Percentiles rank a stretch among this genome's conserved stretches.
These are phyloP conservation scores for Tremella yokohamensis DNA, from an alignment of 768 basidiomycete species.

Conservation along the genomic window DNA sequence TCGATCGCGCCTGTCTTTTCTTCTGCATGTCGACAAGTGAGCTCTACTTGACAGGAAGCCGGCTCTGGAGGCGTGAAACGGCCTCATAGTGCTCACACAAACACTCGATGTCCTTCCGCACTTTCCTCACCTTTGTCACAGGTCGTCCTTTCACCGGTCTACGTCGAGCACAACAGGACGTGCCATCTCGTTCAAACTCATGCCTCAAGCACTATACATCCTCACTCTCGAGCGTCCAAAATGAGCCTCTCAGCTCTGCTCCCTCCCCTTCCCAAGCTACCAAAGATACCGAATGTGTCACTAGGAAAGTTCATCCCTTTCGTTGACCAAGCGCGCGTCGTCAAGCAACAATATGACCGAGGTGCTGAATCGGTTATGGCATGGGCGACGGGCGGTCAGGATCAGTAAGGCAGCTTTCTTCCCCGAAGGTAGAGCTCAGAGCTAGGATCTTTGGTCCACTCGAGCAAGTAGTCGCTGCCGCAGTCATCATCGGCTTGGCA, in stretches of 20 bases:
- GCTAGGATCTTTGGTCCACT: conserved; percentile 38
- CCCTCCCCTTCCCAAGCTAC: neutral
- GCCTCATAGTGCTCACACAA: too few relatives aligned
- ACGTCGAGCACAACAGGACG: too few relatives aligned
- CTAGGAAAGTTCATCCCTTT: neutral
- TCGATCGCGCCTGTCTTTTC: too few relatives aligned
- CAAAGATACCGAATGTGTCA: neutral
- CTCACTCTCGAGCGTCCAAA: too few relatives aligned
- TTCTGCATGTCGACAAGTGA: too few relatives aligned
- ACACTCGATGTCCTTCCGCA: too few relatives aligned
- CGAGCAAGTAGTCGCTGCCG: conserved; percentile 30
- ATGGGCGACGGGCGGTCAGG: neutral
- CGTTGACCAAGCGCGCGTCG: neutral
- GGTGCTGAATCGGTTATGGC: neutral
- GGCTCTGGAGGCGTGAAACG: too few relatives aligned
- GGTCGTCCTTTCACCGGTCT: too few relatives aligned
- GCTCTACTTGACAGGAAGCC: too few relatives aligned
- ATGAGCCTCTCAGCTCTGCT: neutral
- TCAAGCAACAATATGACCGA: neutral
- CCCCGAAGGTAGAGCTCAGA: neutral
- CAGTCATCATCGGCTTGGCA: conserved; percentile 32
- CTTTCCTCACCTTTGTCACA: too few relatives aligned
- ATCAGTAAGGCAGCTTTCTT: neutral
- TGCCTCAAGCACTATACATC: too few relatives aligned
- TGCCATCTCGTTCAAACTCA: too few relatives aligned